Conservation (phyloP, 2,329 filamentous ascomycete species). For the Lasiodiplodia sp. region DNA sequence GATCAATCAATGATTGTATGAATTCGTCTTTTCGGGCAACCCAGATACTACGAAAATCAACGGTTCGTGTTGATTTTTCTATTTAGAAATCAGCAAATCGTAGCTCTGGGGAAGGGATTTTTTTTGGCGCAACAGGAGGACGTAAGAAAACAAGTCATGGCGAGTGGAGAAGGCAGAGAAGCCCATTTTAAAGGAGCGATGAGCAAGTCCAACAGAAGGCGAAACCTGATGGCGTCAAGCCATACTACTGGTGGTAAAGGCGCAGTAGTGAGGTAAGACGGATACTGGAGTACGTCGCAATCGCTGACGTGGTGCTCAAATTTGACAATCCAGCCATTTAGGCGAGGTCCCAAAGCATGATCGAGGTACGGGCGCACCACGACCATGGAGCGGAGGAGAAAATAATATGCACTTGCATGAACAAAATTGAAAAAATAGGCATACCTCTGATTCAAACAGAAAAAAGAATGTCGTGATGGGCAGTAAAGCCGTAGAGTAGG, state of each 20-base stretch:
- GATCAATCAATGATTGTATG: neutral
- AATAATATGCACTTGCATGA: neutral
- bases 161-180: neutral
- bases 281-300: neutral
- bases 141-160: neutral
- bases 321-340: neutral
- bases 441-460: neutral
- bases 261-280: slow-evolving; percentile 3
- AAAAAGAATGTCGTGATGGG: neutral
- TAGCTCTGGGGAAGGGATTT: neutral
- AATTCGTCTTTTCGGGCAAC: neutral
- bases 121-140: neutral
- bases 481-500: neutral
- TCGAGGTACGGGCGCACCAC: neutral
- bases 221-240: slow-evolving; percentile 2
- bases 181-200: neutral
- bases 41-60: neutral
- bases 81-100: neutral
- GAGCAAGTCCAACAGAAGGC: neutral
- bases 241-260: neutral
- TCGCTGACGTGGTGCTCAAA: slow-evolving; percentile 7
- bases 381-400: neutral
- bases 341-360: neutral
- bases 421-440: neutral
- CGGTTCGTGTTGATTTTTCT: neutral